Percentiles rank a stretch among this genome's conserved stretches.
These are phyloP conservation scores for Candida ulmi DNA, from an alignment of 805 yeast genomes.

Conservation along the genomic window DNA sequence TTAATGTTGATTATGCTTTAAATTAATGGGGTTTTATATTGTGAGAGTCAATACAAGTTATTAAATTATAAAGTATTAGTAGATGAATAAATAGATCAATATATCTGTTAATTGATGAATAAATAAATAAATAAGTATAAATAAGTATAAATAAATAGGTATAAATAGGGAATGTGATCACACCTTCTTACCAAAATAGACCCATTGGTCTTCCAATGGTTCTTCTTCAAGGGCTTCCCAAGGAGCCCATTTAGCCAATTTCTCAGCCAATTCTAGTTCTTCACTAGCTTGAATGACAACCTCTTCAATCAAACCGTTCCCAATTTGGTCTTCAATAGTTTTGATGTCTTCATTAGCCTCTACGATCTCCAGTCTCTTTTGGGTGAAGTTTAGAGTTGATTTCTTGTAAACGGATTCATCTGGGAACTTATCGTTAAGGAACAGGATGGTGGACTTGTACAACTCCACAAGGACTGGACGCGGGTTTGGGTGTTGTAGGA, in stretches of 20 bases:
- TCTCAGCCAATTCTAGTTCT: slow-evolving; percentile 62
- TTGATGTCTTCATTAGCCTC: slow-evolving; percentile 55
- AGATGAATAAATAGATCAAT: too few species aligned
- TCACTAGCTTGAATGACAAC: slow-evolving; percentile 77
- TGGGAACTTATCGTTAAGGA: slow-evolving; percentile 59
- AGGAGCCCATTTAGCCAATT: slow-evolving; percentile 61
- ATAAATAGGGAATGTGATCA: slow-evolving; percentile 18
- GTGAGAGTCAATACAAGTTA: background rate
- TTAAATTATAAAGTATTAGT: background rate
- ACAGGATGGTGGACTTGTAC: slow-evolving; percentile 62
- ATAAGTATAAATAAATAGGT: slow-evolving; percentile 2
- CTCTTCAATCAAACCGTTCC: slow-evolving; percentile 83
- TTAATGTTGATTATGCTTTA: too few species aligned
- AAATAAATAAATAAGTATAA: background rate
- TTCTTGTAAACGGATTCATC: slow-evolving; percentile 68
- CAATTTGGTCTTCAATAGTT: slow-evolving; percentile 67
- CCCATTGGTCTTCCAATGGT: slow-evolving; percentile 82
- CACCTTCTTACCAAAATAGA: slow-evolving; percentile 63
- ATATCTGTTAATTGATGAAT: too few species aligned
- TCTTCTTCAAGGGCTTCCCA: slow-evolving; percentile 83
- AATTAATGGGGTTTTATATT: too few species aligned
- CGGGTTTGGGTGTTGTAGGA: slow-evolving; percentile 77
- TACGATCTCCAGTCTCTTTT: slow-evolving; percentile 61
- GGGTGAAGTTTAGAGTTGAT: slow-evolving; percentile 67
- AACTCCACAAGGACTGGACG: slow-evolving; percentile 69